These are phyloP conservation scores for Fusarium clavum DNA, from an alignment of 2,329 filamentous ascomycete species.

Conservation along the genomic window DNA sequence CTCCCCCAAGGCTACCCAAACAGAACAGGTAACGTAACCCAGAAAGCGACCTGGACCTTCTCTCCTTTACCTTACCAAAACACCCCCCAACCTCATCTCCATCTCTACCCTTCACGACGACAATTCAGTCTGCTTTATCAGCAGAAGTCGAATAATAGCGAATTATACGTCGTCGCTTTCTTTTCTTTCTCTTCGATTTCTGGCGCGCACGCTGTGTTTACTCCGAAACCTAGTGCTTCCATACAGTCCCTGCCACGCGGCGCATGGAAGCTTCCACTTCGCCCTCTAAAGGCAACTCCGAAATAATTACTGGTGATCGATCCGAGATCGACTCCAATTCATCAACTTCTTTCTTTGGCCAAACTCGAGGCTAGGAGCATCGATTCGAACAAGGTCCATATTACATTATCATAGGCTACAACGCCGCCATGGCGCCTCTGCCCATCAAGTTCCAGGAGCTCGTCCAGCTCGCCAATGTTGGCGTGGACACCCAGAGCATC, in stretches of 20 bases:
- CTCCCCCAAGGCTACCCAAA: slow-evolving; percentile 37
- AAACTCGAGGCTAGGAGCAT: slow-evolving; percentile 41
- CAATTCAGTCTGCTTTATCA: slow-evolving; percentile 44
- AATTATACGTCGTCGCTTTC: slow-evolving; percentile 36
- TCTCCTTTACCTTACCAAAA: slow-evolving; percentile 45
- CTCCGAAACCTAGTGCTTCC: slow-evolving; percentile 26
- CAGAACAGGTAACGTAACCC: slow-evolving; percentile 52
- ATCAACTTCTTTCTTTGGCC: slow-evolving; percentile 22
- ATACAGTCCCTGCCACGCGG: slow-evolving; percentile 46
- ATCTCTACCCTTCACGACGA: slow-evolving; percentile 42
- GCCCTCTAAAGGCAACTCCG: slow-evolving; percentile 40
- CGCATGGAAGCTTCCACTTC: slow-evolving; percentile 55
- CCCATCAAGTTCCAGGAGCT: slow-evolving; percentile 96
- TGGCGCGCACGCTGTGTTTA: slow-evolving; percentile 36
- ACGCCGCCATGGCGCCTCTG: slow-evolving; percentile 71
- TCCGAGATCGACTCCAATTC: slow-evolving; percentile 42
- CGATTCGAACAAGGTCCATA: slow-evolving; percentile 41
- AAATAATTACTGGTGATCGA: slow-evolving; percentile 43
- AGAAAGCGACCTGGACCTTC: slow-evolving; percentile 44
- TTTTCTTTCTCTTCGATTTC: slow-evolving; percentile 32
- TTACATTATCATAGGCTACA: slow-evolving; percentile 46
- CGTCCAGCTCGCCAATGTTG: slow-evolving; percentile 71
- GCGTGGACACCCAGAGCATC: slow-evolving; percentile 66
- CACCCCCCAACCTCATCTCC: slow-evolving; percentile 38
- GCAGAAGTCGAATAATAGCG: slow-evolving; percentile 43